Base-by-base conservation (phyloP, 495 filamentous ascomycete genomes). In the Aspergillus funiculosus region DNA sequence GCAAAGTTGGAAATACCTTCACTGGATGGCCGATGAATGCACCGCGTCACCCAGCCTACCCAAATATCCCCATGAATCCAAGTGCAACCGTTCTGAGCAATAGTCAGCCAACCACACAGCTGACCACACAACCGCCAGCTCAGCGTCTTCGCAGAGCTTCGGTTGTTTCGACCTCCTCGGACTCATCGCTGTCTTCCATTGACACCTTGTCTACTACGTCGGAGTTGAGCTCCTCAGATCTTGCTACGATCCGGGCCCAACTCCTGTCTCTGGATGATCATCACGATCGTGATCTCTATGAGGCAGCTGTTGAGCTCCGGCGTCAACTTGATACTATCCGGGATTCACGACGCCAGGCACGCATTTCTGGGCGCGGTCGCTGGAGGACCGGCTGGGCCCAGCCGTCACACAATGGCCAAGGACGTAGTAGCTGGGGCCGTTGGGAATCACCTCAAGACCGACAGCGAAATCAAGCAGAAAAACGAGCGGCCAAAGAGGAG, bases 381-480 rank as follows among this genome's bases (percentile, higher is more conserved):
- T 67, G 65, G 65, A 48, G 58, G 11, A 28, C 42, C 14, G 61
- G 57, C 4, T 56, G 50, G 46, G 43, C 52, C 19, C 45, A 52
- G 6, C 54, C 58, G 30, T 15, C 45, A 0, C 45, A 39, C 11
- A 37, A 43, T 8, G 30, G 36, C 19, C 31, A 43, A 9, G 43
- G 54, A 18, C 43, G 53, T 13, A 55, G 35, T 13, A 56, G 63
- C 31, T 65, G 67, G 64, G 61, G 67, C 2, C 59, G 66, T 17
- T 70, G 67, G 67, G 66, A 71, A 28, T 65, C 63, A 0, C 66
- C 69, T 1, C 60, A 65, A 13, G 60, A 67, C 28, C 60, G 64
- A 8, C 54, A 63, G 28, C 61, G 60, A 6, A 60, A 62, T 13
- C 50, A 52, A 18, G 48, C 51, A 0, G 64, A 68, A n/a, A 53